phyloP scores from a whole-genome alignment of 768 basidiomycete species.

The Porphyrellus cyaneotinctus region DNA sequence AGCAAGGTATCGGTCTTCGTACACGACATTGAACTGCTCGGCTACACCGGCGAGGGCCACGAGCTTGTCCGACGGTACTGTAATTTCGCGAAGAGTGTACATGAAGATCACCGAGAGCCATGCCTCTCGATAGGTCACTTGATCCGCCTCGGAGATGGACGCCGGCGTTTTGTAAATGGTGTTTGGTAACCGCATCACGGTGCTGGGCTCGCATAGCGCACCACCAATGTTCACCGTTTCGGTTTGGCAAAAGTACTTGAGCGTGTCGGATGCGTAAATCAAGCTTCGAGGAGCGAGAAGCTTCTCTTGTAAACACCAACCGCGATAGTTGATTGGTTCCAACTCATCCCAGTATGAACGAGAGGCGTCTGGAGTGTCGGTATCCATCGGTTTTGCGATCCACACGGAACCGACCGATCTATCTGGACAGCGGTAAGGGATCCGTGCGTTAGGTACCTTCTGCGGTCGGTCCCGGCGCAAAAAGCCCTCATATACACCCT shows the following conservation, averaged over 20 bases:
- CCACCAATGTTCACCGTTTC: neutral
- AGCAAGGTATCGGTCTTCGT: neutral
- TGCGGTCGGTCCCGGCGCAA: neutral
- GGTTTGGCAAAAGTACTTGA: slow-evolving; percentile 2
- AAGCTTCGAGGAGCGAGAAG: neutral
- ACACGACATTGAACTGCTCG: neutral
- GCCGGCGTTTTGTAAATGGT: neutral
- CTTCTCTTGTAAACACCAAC: slow-evolving; percentile 4
- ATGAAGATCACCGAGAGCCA: slow-evolving; percentile 1
- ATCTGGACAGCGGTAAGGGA: neutral
- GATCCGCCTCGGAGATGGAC: neutral
- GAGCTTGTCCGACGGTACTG: neutral
- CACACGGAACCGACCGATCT: neutral
- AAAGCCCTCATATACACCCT: neutral
- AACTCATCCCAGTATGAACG: slow-evolving; percentile 1
- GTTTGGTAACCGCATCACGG: neutral
- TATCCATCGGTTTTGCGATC: neutral
- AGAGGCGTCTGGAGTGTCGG: neutral
- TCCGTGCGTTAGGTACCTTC: neutral
- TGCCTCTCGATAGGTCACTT: neutral
- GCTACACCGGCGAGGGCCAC: neutral
- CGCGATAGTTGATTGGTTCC: neutral
- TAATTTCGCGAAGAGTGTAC: neutral
- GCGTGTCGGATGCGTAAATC: neutral
- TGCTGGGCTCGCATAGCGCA: neutral